A percentile compares a stretch with the other conserved stretches of the same genome.
These are phyloP conservation scores for Pseudocercospora musae DNA, from an alignment of 2,329 filamentous ascomycete species.

Conservation along the genomic window DNA sequence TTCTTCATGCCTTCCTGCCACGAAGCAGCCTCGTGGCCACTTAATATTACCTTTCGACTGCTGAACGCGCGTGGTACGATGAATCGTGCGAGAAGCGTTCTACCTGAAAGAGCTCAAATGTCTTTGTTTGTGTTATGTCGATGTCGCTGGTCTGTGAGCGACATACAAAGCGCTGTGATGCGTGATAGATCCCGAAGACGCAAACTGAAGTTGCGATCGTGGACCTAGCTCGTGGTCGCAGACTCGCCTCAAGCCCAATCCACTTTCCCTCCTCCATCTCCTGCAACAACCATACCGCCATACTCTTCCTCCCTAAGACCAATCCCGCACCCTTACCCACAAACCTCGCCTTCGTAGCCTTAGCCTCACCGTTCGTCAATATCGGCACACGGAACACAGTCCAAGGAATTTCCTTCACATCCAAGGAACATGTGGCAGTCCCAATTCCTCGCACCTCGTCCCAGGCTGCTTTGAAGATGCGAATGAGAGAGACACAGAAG, in stretches of 20 bases:
- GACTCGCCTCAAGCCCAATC: constrained; percentile 7
- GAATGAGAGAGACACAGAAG: constrained; percentile 11
- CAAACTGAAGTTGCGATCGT: too few relatives aligned
- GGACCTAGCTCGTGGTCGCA: too few relatives aligned
- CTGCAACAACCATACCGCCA: constrained; percentile 26
- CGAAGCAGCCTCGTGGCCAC: neutral
- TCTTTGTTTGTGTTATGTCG: too few relatives aligned
- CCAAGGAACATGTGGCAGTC: constrained; percentile 8
- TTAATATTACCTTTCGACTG: neutral
- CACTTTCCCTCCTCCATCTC: constrained; percentile 24
- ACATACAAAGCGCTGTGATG: too few relatives aligned
- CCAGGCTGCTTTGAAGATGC: constrained; percentile 14
- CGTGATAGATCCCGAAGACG: too few relatives aligned
- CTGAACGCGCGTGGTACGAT: neutral
- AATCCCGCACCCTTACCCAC: constrained; percentile 17
- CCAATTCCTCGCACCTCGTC: constrained; percentile 21
- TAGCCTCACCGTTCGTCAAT: constrained; percentile 17
- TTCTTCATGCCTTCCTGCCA: neutral
- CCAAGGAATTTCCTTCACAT: constrained; percentile 17
- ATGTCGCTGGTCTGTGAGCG: too few relatives aligned
- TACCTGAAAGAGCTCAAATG: too few relatives aligned
- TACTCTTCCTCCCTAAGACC: constrained; percentile 21
- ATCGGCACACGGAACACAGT: constrained; percentile 23
- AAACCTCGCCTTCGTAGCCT: constrained; percentile 17
- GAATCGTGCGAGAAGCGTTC: too few relatives aligned